These are phyloP conservation scores for Coelastrella sp. DNA, from an alignment of 139 green algal species.

Conservation along the genomic window DNA sequence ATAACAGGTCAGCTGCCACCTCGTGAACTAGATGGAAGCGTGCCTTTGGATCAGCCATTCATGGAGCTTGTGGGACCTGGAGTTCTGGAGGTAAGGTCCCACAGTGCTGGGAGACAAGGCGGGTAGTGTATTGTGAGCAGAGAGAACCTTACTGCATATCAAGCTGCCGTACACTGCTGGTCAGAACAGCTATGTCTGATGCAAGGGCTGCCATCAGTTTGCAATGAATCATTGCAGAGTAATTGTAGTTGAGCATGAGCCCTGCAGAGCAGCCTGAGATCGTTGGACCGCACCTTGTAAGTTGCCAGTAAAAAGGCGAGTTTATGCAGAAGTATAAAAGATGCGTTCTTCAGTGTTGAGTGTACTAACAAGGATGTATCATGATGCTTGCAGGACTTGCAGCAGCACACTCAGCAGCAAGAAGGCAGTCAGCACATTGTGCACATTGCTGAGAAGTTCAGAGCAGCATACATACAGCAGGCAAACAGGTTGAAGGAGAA, in stretches of 20 bases:
- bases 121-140: background rate
- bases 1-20: background rate
- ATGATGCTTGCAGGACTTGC: background rate
- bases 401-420: background rate
- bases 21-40: background rate
- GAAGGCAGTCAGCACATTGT: background rate
- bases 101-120: background rate
- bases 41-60: slow-evolving; percentile 1
- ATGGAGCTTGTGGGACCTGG: slow-evolving; percentile 15
- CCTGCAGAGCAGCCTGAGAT: no score
- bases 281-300: no score
- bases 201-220: no score
- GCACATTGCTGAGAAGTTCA: slow-evolving; percentile 35
- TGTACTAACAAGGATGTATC: background rate
- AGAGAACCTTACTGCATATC: no score
- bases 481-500: background rate
- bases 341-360: background rate
- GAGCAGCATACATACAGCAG: slow-evolving; percentile 20
- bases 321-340: background rate
- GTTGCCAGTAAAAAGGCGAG: background rate
- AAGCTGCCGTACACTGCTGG: no score
- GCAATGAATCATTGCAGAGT: no score
- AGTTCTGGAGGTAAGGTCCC: slow-evolving; percentile 17
- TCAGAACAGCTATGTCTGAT: no score
- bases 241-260: no score